Evolutionary conservation across 768 basidiomycete genomes (phyloP).

Genomic region (Pleurotus tuber-regium): DNA sequence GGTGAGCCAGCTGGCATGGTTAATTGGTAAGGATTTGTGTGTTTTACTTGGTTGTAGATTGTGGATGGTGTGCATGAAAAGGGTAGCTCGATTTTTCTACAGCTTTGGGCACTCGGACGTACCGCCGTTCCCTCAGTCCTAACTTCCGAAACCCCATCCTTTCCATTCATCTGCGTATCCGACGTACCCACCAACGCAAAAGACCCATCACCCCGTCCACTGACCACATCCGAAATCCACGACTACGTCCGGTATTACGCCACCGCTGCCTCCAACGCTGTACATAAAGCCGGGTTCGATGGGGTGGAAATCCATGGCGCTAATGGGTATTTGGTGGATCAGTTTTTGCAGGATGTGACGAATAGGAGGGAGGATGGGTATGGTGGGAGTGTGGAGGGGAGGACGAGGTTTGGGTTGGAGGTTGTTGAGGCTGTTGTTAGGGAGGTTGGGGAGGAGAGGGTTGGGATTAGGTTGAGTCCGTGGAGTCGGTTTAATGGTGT

Average conservation of each 20-base stretch:
- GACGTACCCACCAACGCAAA: background rate
- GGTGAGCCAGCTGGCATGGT: slow-evolving; percentile 15
- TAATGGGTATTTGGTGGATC: slow-evolving; percentile 39
- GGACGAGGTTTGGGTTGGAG: slow-evolving; percentile 47
- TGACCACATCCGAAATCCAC: slow-evolving; percentile 37
- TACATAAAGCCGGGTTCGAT: slow-evolving; percentile 51
- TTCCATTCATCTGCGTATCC: slow-evolving; percentile 19
- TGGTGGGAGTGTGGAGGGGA: slow-evolving; percentile 52
- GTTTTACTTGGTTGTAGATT: slow-evolving; percentile 25
- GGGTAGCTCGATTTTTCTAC: slow-evolving; percentile 42
- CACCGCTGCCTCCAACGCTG: slow-evolving; percentile 41
- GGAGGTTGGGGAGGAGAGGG: slow-evolving; percentile 41
- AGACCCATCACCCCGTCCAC: slow-evolving; percentile 25
- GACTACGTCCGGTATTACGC: slow-evolving; percentile 39
- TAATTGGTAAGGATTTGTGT: background rate
- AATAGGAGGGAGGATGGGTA: slow-evolving; percentile 56
- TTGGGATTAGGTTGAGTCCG: slow-evolving; percentile 42
- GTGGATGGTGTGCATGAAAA: slow-evolving; percentile 48
- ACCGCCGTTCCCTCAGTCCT: slow-evolving; percentile 20
- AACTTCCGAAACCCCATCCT: slow-evolving; percentile 14
- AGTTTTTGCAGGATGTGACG: slow-evolving; percentile 40
- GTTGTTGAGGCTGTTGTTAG: slow-evolving; percentile 40
- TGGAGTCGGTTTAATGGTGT: slow-evolving; percentile 34
- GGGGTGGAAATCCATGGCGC: slow-evolving; percentile 34
- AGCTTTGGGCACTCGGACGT: slow-evolving; percentile 46